Percentiles rank a stretch among this genome's conserved stretches.
Conservation (phyloP, 139 green algal species). For the Chlamydomonas schloesseri region DNA sequence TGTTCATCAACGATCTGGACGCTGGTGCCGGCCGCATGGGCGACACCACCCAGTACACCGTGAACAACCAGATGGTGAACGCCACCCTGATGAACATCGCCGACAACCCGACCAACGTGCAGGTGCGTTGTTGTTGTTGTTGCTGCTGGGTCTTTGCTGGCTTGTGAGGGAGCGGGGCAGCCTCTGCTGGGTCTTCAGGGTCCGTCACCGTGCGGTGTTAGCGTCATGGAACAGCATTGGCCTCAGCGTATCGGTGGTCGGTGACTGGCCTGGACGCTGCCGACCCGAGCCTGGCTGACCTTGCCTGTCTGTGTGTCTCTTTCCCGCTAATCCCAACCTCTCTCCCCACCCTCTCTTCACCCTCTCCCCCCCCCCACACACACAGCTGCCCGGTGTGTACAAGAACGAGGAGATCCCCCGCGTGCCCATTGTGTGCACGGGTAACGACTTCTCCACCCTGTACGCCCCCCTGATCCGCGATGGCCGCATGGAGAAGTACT, state of each 20-base stretch:
- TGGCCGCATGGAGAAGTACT: constrained; percentile 99
- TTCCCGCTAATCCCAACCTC: too few species aligned
- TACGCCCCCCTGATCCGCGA: constrained; percentile 99
- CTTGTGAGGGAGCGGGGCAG: too few species aligned
- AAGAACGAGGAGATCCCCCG: constrained; percentile 94
- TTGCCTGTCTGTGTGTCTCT: too few species aligned
- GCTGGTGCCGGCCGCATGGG: constrained; percentile 97
- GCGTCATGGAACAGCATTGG: too few species aligned
- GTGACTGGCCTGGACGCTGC: too few species aligned
- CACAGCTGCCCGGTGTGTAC: constrained; percentile 95
- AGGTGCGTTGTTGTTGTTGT: neutral
- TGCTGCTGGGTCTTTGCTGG: too few species aligned
- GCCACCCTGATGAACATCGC: constrained; percentile 99
- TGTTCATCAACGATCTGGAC: constrained; percentile 99
- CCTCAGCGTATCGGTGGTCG: too few species aligned
- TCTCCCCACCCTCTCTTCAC: too few species aligned
- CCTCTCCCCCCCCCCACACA: neutral
- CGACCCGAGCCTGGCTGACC: too few species aligned
- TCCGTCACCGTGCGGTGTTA: too few species aligned
- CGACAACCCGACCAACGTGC: constrained; percentile 99
- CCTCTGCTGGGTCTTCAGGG: too few species aligned
- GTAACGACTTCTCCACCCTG: constrained; percentile 99
- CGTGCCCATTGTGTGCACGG: constrained; percentile 95
- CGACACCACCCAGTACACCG: constrained; percentile 98
- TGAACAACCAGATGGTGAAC: constrained; percentile 99